Conservation (phyloP, 2,329 filamentous ascomycete species). For the Tolypocladium capitatum region DNA sequence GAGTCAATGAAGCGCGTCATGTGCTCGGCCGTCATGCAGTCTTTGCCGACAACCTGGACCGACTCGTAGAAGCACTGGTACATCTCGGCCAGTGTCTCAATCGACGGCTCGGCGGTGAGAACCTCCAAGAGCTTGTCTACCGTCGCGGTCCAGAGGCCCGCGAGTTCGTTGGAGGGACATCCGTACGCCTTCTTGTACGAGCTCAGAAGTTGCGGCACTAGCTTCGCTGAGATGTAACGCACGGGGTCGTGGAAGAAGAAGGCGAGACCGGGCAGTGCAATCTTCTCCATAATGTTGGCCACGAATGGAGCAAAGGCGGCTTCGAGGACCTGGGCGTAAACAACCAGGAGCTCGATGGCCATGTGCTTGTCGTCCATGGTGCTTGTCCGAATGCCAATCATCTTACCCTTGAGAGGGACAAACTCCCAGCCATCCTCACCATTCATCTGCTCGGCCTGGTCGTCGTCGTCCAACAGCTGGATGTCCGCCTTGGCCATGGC, state of each 20-base stretch:
- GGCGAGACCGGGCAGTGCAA: slow-evolving; percentile 80
- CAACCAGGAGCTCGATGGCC: slow-evolving; percentile 95
- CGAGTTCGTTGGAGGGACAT: slow-evolving; percentile 62
- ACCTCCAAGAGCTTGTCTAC: slow-evolving; percentile 89
- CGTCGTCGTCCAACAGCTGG: slow-evolving; percentile 87
- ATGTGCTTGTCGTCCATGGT: slow-evolving; percentile 98
- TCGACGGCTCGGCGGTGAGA: slow-evolving; percentile 81
- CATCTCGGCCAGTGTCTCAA: slow-evolving; percentile 96
- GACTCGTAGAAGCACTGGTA: slow-evolving; percentile 99
- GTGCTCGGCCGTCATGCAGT: slow-evolving; percentile 63
- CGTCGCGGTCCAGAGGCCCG: slow-evolving; percentile 71
- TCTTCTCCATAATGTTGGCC: slow-evolving; percentile 87
- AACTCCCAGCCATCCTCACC: slow-evolving; percentile 97
- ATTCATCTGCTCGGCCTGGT: slow-evolving; percentile 82
- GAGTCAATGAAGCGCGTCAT: slow-evolving; percentile 82
- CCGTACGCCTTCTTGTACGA: slow-evolving; percentile 91
- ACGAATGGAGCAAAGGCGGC: slow-evolving; percentile 86
- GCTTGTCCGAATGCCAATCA: slow-evolving; percentile 95
- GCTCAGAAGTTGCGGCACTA: slow-evolving; percentile 83
- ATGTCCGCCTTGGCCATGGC: slow-evolving; percentile 95
- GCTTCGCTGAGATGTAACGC: slow-evolving; percentile 84
- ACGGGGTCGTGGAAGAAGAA: slow-evolving; percentile 99
- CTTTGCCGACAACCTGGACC: slow-evolving; percentile 81
- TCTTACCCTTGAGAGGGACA: slow-evolving; percentile 91
- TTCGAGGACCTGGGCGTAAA: slow-evolving; percentile 94